phyloP scores from a whole-genome alignment of 2,329 filamentous ascomycete species.

The Mycosphaerella sp. region DNA sequence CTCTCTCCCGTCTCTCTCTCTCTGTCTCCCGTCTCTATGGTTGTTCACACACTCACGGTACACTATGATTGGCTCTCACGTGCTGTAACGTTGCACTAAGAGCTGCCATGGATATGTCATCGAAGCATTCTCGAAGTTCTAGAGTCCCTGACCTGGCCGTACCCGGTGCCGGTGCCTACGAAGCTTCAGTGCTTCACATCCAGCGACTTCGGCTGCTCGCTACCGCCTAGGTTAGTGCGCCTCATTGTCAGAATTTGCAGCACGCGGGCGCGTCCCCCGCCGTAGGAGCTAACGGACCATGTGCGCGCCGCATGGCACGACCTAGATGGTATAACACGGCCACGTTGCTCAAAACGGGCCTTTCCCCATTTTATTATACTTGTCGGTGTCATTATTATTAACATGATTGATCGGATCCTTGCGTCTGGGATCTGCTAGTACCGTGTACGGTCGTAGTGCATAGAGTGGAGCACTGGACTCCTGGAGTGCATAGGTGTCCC shows the following conservation, averaged over 20 bases:
- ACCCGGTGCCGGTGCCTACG: too few species aligned
- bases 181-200: too few species aligned
- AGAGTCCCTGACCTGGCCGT: neutral
- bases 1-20: too few species aligned
- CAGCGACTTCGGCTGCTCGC: neutral
- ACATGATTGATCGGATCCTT: neutral
- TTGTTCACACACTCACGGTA: too few species aligned
- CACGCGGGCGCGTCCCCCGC: constrained; percentile 1
- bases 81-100: neutral
- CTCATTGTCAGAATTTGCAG: constrained; percentile 4
- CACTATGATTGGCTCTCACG: too few species aligned
- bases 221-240: neutral
- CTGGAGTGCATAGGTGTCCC: constrained; percentile 6
- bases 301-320: constrained; percentile 5
- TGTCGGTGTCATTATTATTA: neutral
- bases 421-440: constrained; percentile 6
- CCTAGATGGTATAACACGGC: neutral
- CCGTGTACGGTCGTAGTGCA: constrained; percentile 8
- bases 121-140: constrained; percentile 10
- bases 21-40: too few species aligned
- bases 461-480: neutral
- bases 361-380: neutral
- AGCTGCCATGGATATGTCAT: constrained; percentile 8
- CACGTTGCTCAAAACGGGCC: constrained; percentile 6
- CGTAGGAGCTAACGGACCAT: constrained; percentile 1